Conservation (phyloP, 2,329 filamentous ascomycete species). For the Pseudogymnoascus verrucosus region DNA sequence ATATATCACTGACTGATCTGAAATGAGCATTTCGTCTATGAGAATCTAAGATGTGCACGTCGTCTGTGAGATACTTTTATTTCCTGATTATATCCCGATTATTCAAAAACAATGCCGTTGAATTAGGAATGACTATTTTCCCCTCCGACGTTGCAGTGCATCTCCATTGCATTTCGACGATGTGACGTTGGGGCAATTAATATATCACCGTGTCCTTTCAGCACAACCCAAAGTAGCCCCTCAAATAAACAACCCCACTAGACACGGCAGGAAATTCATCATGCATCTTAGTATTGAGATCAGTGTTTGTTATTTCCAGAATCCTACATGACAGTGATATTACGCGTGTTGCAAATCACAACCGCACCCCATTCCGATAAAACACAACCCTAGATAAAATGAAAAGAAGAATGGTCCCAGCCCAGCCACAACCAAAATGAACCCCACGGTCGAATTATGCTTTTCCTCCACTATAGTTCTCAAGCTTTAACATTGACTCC, state of each 20-base stretch:
- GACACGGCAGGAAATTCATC: background rate
- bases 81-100: background rate
- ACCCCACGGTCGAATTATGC: background rate
- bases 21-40: background rate
- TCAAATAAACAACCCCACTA: background rate
- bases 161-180: background rate
- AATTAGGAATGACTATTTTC: constrained; percentile 1
- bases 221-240: background rate
- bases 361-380: background rate
- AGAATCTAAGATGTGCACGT: background rate
- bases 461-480: background rate
- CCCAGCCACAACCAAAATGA: background rate
- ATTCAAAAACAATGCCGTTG: background rate
- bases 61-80: background rate
- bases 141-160: constrained; percentile 3
- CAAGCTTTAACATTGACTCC: background rate
- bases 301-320: background rate
- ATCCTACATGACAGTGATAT: constrained; percentile 1
- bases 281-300: background rate
- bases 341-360: constrained; percentile 1
- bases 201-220: background rate
- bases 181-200: background rate
- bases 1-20: background rate
- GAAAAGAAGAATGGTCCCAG: background rate
- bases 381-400: background rate